These are phyloP conservation scores for Raphanus raphanistrum DNA, from an alignment of 345 rosid species.

Conservation along the genomic window DNA sequence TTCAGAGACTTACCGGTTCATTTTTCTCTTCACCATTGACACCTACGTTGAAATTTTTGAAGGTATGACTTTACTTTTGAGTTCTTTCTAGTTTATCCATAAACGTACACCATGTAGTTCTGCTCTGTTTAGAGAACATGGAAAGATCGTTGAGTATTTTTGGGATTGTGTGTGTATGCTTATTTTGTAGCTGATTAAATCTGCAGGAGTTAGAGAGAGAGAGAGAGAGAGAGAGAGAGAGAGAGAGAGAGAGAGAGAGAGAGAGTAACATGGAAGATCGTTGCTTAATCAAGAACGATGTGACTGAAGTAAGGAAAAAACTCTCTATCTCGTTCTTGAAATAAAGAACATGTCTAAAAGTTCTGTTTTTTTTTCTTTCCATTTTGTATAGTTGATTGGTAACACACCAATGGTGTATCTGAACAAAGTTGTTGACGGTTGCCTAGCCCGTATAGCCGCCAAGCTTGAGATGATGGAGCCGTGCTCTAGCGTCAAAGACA, in stretches of 20 bases:
- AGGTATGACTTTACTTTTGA: not conserved
- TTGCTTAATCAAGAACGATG: constrained; percentile 35
- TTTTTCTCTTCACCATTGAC: not conserved
- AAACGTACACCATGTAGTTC: not conserved
- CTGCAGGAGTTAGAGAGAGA: not conserved
- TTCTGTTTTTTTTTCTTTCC: not conserved
- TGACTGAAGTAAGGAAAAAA: constrained; percentile 31
- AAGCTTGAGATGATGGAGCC: constrained; percentile 69
- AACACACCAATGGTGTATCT: constrained; percentile 68
- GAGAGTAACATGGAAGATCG: constrained; percentile 30
- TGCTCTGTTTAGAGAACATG: not conserved
- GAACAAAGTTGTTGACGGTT: constrained; percentile 56
- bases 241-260: not conserved
- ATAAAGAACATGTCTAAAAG: not conserved
- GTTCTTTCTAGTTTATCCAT: not conserved
- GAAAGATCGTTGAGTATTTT: not conserved
- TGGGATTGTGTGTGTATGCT: not conserved
- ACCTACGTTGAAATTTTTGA: not conserved
- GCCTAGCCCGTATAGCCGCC: constrained; percentile 62
- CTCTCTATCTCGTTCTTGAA: not conserved
- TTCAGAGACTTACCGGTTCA: not conserved
- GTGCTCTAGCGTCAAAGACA: constrained; percentile 55
- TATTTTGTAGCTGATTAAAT: not conserved
- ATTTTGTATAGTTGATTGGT: constrained; percentile 51
- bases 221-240: not conserved